Evolutionary conservation across 352 stramenopile species (phyloP).

Genomic region (Pythium oligandrum): DNA sequence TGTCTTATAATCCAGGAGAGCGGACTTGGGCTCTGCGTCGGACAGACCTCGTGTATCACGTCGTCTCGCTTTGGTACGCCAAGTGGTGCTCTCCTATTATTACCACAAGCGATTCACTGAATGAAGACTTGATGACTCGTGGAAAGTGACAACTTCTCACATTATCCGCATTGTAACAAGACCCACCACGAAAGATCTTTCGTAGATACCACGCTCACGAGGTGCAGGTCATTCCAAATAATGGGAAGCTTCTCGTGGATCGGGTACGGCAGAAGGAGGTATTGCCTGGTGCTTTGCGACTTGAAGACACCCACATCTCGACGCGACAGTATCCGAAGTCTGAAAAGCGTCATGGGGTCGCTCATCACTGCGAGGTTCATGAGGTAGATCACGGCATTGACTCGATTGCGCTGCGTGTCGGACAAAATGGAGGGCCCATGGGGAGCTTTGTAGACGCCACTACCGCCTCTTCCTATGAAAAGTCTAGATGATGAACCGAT

Average conservation of each 20-base stretch:
- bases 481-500: too few species aligned
- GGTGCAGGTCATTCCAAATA: too few species aligned
- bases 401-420: neutral
- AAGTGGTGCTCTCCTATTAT: too few species aligned
- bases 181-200: constrained; percentile 10
- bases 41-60: too few species aligned
- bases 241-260: neutral
- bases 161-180: constrained; percentile 8
- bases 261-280: constrained; percentile 5
- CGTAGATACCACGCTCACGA: constrained; percentile 7
- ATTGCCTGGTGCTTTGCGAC: neutral
- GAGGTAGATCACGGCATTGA: constrained; percentile 9
- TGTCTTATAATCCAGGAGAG: too few species aligned
- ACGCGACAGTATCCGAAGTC: constrained; percentile 1
- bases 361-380: constrained; percentile 18
- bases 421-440: neutral
- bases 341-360: constrained; percentile 10
- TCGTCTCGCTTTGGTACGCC: too few species aligned
- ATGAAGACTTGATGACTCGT: too few species aligned
- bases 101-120: too few species aligned
- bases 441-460: neutral
- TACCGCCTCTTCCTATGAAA: too few species aligned
- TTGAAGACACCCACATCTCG: constrained; percentile 6
- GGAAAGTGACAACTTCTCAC: too few species aligned
- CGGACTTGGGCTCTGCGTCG: too few species aligned